Conservation (phyloP, 805 yeast species). For the Starmerella bombi region DNA sequence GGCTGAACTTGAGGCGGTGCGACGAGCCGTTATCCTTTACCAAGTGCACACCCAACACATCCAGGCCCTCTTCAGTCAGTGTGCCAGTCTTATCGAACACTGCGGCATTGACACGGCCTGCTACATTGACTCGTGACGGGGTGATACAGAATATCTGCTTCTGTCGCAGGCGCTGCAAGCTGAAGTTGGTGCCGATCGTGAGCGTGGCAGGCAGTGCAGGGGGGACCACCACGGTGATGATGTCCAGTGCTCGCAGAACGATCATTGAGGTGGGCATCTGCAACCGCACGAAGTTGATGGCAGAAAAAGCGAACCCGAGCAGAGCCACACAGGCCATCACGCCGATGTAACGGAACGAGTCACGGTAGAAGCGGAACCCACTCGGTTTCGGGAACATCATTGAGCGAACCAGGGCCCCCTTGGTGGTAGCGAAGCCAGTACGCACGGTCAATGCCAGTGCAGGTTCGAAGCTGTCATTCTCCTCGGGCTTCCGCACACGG, state of each 20-base stretch:
- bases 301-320: slow-evolving; percentile 71
- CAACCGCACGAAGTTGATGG: slow-evolving; percentile 64
- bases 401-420: slow-evolving; percentile 84
- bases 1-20: slow-evolving; percentile 16
- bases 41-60: slow-evolving; percentile 55
- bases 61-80: slow-evolving; percentile 90
- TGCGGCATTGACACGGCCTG: slow-evolving; percentile 79
- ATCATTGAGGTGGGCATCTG: slow-evolving; percentile 60
- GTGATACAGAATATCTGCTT: slow-evolving; percentile 75
- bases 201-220: slow-evolving; percentile 97
- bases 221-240: slow-evolving; percentile 93
- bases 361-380: slow-evolving; percentile 84
- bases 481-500: slow-evolving; percentile 53
- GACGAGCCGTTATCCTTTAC: slow-evolving; percentile 15
- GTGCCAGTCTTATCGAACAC: slow-evolving; percentile 98
- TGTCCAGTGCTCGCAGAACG: slow-evolving; percentile 78
- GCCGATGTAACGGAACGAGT: slow-evolving; percentile 91
- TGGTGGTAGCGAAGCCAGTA: slow-evolving; percentile 91
- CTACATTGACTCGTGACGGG: slow-evolving; percentile 90
- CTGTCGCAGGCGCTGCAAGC: slow-evolving; percentile 58
- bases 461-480: slow-evolving; percentile 37
- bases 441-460: slow-evolving; percentile 79
- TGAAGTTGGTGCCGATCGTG: slow-evolving; percentile 92
- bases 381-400: slow-evolving; percentile 94
- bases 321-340: slow-evolving; percentile 80